These are phyloP conservation scores for Melampsora occidentalis DNA, from an alignment of 1,284 basidiomycete genomes.

Conservation along the genomic window DNA sequence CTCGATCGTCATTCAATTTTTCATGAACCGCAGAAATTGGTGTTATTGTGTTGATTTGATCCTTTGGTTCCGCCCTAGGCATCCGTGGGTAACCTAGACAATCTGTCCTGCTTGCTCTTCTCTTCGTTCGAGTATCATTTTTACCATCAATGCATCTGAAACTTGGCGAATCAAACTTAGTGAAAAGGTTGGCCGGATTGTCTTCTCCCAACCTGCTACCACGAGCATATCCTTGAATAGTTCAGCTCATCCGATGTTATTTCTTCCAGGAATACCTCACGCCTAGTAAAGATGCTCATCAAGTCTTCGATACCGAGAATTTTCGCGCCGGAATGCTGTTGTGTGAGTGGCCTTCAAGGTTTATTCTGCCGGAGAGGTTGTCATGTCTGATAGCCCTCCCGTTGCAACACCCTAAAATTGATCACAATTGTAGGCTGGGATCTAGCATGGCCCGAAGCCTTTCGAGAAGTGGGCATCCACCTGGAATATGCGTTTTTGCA, in stretches of 20 bases:
- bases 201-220: too few relatives aligned
- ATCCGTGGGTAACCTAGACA: constrained; percentile 5
- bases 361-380: neutral
- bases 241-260: neutral
- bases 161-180: too few relatives aligned
- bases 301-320: constrained; percentile 20
- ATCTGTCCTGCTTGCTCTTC: too few relatives aligned
- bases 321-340: constrained; percentile 17
- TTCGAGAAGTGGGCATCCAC: constrained; percentile 1
- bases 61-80: neutral
- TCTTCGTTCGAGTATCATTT: too few relatives aligned
- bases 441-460: constrained; percentile 40
- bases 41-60: neutral
- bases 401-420: neutral
- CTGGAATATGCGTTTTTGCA: neutral
- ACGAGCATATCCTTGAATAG: too few relatives aligned
- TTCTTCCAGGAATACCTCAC: constrained; percentile 19
- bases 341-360: constrained; percentile 1
- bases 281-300: constrained; percentile 1
- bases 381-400: neutral
- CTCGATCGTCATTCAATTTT: too few relatives aligned
- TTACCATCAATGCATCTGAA: too few relatives aligned
- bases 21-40: too few relatives aligned
- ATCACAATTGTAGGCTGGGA: constrained; percentile 24
- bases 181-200: too few relatives aligned